These are phyloP conservation scores for Arachnomyces sp. DNA, from an alignment of 2,329 filamentous ascomycete species.

Conservation along the genomic window DNA sequence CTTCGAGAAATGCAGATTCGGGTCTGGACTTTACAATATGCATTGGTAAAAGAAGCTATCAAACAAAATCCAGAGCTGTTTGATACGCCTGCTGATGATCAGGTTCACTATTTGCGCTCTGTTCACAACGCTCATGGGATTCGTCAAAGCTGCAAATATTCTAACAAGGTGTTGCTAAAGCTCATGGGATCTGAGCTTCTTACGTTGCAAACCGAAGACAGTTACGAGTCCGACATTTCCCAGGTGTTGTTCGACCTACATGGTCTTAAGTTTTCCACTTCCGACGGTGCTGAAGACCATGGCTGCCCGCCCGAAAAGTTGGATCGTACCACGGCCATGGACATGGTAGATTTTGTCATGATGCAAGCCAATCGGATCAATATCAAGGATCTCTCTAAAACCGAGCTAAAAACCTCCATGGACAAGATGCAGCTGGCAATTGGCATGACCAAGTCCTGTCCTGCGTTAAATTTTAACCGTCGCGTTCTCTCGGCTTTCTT, in stretches of 20 bases:
- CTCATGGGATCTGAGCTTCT: constrained; percentile 81
- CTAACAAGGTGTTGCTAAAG: constrained; percentile 80
- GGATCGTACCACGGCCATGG: constrained; percentile 70
- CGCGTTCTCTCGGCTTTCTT: constrained; percentile 74
- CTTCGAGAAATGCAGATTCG: constrained; percentile 81
- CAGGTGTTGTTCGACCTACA: constrained; percentile 79
- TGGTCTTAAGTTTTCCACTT: constrained; percentile 65
- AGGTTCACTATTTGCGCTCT: constrained; percentile 69
- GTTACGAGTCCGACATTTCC: constrained; percentile 77
- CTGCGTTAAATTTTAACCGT: constrained; percentile 78
- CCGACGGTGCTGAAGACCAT: constrained; percentile 66
- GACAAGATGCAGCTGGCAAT: constrained; percentile 89
- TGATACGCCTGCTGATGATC: constrained; percentile 58
- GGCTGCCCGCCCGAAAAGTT: constrained; percentile 68
- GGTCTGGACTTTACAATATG: constrained; percentile 81
- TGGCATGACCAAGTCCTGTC: constrained; percentile 64
- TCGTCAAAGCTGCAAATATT: constrained; percentile 74
- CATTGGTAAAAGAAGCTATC: constrained; percentile 66
- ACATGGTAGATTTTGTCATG: constrained; percentile 76
- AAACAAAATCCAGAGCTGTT: constrained; percentile 58
- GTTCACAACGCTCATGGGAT: constrained; percentile 78
- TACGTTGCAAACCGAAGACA: constrained; percentile 64
- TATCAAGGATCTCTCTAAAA: constrained; percentile 85
- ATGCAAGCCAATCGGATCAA: constrained; percentile 72
- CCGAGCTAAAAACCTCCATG: constrained; percentile 79